These are phyloP conservation scores for Aspergillus glaucus DNA, from an alignment of 2,329 filamentous ascomycete genomes.

Conservation along the genomic window DNA sequence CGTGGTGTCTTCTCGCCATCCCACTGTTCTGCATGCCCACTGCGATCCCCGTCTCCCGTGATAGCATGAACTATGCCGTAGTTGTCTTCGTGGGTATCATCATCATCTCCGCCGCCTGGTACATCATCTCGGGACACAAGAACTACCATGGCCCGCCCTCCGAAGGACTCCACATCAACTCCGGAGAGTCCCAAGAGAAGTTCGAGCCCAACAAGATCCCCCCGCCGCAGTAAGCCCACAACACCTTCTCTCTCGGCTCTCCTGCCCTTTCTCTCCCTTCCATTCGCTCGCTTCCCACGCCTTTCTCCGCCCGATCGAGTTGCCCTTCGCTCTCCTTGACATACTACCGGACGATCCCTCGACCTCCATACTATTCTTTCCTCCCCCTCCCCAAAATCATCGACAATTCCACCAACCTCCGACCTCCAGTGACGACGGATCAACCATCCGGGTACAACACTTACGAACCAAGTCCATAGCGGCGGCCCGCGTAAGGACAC, in stretches of 20 bases:
- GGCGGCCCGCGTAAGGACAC: background rate
- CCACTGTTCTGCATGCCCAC: slow-evolving; percentile 59
- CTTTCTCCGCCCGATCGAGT: background rate
- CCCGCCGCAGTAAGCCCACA: background rate
- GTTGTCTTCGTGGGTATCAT: slow-evolving; percentile 66
- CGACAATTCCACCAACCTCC: no score
- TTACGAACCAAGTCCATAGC: background rate
- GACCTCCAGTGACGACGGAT: background rate
- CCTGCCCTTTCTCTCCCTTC: background rate
- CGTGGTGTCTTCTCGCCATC: slow-evolving; percentile 61
- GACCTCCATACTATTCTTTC: no score
- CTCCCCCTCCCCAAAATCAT: no score
- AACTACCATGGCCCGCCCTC: slow-evolving; percentile 38
- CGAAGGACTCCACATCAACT: slow-evolving; percentile 15
- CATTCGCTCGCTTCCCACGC: background rate
- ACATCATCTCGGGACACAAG: slow-evolving; percentile 62
- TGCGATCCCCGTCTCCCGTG: slow-evolving; percentile 52
- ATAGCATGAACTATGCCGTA: slow-evolving; percentile 65
- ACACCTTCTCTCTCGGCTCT: background rate
- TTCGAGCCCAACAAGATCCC: background rate
- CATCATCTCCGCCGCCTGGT: slow-evolving; percentile 58
- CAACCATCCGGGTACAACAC: background rate
- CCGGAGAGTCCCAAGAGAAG: background rate
- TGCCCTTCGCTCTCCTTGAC: no score
- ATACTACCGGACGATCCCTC: no score